phyloP scores from a whole-genome alignment of 306 rosid species.

The Trichosanthes truncata region DNA sequence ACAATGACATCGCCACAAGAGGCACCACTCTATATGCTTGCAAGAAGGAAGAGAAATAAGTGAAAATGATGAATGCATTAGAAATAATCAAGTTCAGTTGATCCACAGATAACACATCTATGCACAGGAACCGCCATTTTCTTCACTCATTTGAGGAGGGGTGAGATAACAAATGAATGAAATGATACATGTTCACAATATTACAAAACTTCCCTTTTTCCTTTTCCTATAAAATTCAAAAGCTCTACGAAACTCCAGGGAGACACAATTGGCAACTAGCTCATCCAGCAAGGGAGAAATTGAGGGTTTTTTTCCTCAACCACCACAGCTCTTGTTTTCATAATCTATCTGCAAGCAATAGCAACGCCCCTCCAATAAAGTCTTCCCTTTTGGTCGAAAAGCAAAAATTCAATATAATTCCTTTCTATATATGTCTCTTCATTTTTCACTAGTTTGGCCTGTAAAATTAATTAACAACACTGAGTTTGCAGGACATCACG shows the following conservation, averaged over 20 bases:
- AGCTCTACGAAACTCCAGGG: constrained; percentile 1
- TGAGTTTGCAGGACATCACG: neutral
- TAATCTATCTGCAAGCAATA: constrained; percentile 1
- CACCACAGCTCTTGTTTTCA: neutral
- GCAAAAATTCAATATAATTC: constrained; percentile 1
- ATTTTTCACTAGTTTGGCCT: neutral
- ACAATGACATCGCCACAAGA: neutral
- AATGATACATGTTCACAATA: neutral
- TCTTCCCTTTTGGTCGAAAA: neutral
- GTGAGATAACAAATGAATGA: constrained; percentile 1
- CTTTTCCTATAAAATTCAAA: neutral
- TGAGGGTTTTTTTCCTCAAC: neutral
- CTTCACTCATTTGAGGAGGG: neutral
- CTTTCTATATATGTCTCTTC: neutral
- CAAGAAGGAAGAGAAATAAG: neutral
- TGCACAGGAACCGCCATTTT: constrained; percentile 5
- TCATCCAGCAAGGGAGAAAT: neutral
- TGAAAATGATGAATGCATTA: constrained; percentile 5
- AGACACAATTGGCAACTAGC: neutral
- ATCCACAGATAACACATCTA: neutral
- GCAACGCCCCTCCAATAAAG: neutral
- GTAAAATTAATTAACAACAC: neutral
- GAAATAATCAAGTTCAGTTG: neutral
- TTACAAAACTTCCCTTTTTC: neutral
- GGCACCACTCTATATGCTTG: neutral